Evolutionary conservation across 2,329 filamentous ascomycete genomes (phyloP), one percentile per base, ranked within the genome.

Genomic region (Diaporthe citrichinensis): DNA sequence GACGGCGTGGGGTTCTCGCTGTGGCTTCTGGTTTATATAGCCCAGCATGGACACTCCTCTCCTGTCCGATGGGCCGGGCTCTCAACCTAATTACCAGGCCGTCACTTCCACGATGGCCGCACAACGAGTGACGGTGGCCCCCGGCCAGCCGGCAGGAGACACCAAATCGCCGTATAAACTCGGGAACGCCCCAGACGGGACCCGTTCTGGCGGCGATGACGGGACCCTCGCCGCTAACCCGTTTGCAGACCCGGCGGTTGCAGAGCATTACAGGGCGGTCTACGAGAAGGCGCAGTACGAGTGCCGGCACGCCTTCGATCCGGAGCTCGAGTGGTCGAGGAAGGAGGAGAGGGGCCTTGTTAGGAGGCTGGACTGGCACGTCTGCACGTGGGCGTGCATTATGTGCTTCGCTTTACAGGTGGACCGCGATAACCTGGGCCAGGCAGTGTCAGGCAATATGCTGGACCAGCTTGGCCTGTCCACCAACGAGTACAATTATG

Each of bases 371-470:
- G 85, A 86, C 78, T 84, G 80, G 82, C 80, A 81, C 41, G 83
- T 86, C 15, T 85, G 83, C 58, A 75, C 84, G 10, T 86, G 85
- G 84, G 84, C 84, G 23, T 91, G 89, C 75, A 78, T 92, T 41
- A 92, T 92, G 82, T 92, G 92, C 80, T 91, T 92, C 77, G 89
- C 88, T 0, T 85, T 92, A 5, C 89, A 93, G 78, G 84, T 92
- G 36, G 90, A 93, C 81, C 85, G 91, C 34, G 87, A 88, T 46
- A 93, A 93, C 78, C 85, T 93, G 20, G 77, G 78, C 4, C 91
- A 91, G 80, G 92, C 90, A 8, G 83, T 91, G 23, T 90, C 89
- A 0, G 91, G 92, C 80, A 92, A 91, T 75, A 88, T 93, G 83
- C 83, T 94, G 5, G 84, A 82, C 78, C 92, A 91, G 69, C 80